Evolutionary conservation across 2,329 filamentous ascomycete genomes (phyloP).

Genomic region (Stenocarpella maydis): DNA sequence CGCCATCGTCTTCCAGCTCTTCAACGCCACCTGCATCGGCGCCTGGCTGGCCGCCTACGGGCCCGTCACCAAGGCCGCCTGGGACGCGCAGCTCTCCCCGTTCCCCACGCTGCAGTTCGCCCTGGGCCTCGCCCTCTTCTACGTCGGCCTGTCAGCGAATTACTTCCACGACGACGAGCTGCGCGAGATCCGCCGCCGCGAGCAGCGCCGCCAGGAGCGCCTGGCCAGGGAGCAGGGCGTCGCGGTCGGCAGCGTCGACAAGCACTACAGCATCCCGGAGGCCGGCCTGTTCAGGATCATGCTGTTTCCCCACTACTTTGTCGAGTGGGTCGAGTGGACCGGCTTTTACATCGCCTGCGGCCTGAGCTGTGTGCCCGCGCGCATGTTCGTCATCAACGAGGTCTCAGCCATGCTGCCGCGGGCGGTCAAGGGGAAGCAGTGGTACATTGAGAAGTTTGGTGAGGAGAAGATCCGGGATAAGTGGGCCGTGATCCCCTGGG

Average conservation of each 20-base stretch:
- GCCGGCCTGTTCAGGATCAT: slow-evolving; percentile 84
- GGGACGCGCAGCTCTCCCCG: slow-evolving; percentile 51
- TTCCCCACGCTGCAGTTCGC: slow-evolving; percentile 56
- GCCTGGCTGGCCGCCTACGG: slow-evolving; percentile 86
- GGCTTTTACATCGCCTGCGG: slow-evolving; percentile 85
- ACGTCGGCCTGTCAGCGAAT: slow-evolving; percentile 78
- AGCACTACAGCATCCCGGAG: slow-evolving; percentile 87
- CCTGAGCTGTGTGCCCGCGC: slow-evolving; percentile 74
- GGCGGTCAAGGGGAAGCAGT: slow-evolving; percentile 79
- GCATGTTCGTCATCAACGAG: slow-evolving; percentile 86
- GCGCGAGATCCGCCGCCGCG: slow-evolving; percentile 81
- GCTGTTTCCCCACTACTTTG: slow-evolving; percentile 93
- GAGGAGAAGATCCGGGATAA: slow-evolving; percentile 77
- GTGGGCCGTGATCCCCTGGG: slow-evolving; percentile 73
- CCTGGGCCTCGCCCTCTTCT: slow-evolving; percentile 78
- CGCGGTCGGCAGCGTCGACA: slow-evolving; percentile 63
- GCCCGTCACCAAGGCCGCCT: slow-evolving; percentile 64
- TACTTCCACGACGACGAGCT: slow-evolving; percentile 91
- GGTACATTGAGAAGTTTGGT: slow-evolving; percentile 91
- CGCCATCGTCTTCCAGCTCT: slow-evolving; percentile 78
- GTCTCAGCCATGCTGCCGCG: slow-evolving; percentile 89
- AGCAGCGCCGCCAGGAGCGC: slow-evolving; percentile 65
- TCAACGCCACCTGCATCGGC: slow-evolving; percentile 80
- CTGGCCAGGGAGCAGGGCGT: slow-evolving; percentile 45
- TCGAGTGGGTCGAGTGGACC: slow-evolving; percentile 95